Conservation (phyloP, 1,284 basidiomycete genomes). For the Trichosporon coremiiforme region DNA sequence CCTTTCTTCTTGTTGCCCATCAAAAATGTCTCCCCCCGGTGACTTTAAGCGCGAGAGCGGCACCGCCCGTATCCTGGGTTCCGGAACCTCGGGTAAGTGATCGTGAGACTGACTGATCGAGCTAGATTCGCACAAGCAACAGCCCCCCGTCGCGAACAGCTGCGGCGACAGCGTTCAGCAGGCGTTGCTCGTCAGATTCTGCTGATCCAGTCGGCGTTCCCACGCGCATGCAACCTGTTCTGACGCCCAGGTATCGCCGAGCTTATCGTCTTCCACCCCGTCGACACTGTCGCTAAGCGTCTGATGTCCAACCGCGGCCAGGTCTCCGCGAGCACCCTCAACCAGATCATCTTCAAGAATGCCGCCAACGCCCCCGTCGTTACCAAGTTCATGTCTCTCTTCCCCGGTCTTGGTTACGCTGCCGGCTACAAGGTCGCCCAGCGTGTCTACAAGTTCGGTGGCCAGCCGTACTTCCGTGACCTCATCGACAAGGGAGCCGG, state of each 20-base stretch:
- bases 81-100: constrained; percentile 78
- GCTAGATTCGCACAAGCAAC: background rate
- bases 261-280: constrained; percentile 85
- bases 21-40: constrained; percentile 50
- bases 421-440: constrained; percentile 96
- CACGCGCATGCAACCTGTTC: background rate
- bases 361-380: constrained; percentile 69
- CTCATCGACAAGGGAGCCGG: constrained; percentile 78
- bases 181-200: background rate
- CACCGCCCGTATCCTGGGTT: constrained; percentile 85
- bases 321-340: constrained; percentile 67
- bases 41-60: constrained; percentile 70
- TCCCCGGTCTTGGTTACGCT: constrained; percentile 97
- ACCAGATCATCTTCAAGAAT: constrained; percentile 83
- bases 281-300: constrained; percentile 95
- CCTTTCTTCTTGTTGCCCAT: background rate
- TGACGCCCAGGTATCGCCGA: constrained; percentile 78
- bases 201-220: background rate
- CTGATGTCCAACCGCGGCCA: constrained; percentile 93
- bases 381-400: constrained; percentile 81
- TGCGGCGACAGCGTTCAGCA: background rate
- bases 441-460: constrained; percentile 96
- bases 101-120: background rate
- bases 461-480: constrained; percentile 97
- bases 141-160: background rate